Conservation (phyloP, 305 asterid genomes). For the Fraxinus sp. region DNA sequence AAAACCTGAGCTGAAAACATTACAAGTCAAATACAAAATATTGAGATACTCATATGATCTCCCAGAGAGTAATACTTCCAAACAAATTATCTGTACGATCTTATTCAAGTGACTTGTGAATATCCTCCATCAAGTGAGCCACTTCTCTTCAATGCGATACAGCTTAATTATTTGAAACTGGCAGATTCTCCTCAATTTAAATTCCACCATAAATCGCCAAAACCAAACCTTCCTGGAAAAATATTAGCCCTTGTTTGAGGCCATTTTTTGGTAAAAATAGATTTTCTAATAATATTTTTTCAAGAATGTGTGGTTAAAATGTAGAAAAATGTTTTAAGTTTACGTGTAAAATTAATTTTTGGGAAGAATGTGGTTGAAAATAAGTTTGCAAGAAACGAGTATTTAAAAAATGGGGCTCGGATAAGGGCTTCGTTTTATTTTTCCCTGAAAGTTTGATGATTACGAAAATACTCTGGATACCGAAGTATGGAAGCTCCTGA, state of each 20-base stretch:
- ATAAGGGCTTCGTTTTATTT: background rate
- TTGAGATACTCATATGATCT: background rate
- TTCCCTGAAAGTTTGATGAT: background rate
- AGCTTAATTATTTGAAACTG: background rate
- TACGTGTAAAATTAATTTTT: background rate
- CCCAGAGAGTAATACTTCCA: background rate
- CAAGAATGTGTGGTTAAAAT: background rate
- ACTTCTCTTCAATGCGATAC: background rate
- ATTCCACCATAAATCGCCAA: background rate
- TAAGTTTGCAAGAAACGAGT: background rate
- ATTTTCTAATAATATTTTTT: background rate
- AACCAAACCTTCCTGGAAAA: background rate
- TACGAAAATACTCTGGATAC: background rate
- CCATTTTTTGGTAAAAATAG: background rate
- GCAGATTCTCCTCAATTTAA: background rate
- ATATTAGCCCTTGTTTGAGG: background rate
- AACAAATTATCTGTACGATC: background rate
- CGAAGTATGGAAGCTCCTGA: background rate
- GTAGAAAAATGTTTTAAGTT: background rate
- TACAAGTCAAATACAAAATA: slow-evolving; percentile 13
- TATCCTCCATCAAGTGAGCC: background rate
- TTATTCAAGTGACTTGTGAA: background rate
- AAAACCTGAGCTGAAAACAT: background rate
- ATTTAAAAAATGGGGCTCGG: background rate
- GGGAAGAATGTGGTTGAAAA: background rate